These are phyloP conservation scores for Gastrodia elata DNA, from an alignment of 106 monocot species.

Conservation along the genomic window DNA sequence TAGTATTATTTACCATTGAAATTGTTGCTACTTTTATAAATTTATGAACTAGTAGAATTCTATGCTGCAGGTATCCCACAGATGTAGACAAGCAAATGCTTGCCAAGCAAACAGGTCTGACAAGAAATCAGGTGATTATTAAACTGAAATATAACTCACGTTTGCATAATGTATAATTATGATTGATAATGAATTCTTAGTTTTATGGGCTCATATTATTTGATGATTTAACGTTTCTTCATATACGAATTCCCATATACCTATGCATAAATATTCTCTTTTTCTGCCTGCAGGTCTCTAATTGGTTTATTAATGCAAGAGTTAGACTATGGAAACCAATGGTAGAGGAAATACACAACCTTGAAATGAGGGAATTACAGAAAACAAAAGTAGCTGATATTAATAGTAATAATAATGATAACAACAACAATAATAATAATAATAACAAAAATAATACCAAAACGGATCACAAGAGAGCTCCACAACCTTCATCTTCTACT, in stretches of 20 bases:
- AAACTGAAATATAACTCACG: neutral
- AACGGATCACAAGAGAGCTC: slow-evolving; percentile 6
- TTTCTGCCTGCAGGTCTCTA: slow-evolving; percentile 40
- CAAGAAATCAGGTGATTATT: slow-evolving; percentile 68
- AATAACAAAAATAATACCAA: neutral
- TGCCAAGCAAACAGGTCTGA: slow-evolving; percentile 79
- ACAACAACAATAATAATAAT: too few species aligned
- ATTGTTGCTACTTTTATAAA: too few species aligned
- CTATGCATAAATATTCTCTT: neutral
- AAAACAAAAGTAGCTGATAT: neutral
- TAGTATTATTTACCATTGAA: too few species aligned
- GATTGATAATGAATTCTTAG: neutral
- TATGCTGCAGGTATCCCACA: slow-evolving; percentile 60
- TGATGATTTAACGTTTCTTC: neutral
- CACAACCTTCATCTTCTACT: slow-evolving; percentile 12
- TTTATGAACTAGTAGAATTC: too few species aligned
- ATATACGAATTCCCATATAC: neutral
- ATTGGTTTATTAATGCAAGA: slow-evolving; percentile 67
- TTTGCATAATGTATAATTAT: neutral
- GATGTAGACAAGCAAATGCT: slow-evolving; percentile 85
- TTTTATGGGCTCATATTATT: too few species aligned
- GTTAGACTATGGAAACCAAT: slow-evolving; percentile 63
- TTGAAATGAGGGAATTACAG: slow-evolving; percentile 23
- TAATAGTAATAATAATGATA: too few species aligned
- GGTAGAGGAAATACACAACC: slow-evolving; percentile 55